These are phyloP conservation scores for Cladosporium sp. DNA, from an alignment of 2,329 filamentous ascomycete species.

Conservation along the genomic window DNA sequence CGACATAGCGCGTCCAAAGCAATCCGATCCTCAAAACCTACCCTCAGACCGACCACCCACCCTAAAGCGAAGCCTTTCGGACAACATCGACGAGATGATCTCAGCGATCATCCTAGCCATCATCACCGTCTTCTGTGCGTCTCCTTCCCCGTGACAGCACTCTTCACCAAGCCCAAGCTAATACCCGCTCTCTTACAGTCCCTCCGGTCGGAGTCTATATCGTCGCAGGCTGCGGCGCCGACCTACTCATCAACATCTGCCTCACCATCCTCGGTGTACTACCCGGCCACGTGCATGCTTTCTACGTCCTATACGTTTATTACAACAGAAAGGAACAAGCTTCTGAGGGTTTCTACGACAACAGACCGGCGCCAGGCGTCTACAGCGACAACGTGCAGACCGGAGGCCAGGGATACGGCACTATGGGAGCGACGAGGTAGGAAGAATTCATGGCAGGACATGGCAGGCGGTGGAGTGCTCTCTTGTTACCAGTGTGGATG, in stretches of 20 bases:
- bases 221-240: slow-evolving; percentile 51
- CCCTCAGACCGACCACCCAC: not conserved
- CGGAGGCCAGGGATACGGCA: slow-evolving; percentile 49
- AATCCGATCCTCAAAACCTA: not conserved
- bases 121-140: slow-evolving; percentile 47
- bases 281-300: slow-evolving; percentile 68
- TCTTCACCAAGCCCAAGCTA: not conserved
- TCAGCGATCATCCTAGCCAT: slow-evolving; percentile 44
- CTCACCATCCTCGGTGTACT: slow-evolving; percentile 58
- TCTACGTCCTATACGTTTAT: slow-evolving; percentile 82
- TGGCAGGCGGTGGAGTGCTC: not conserved
- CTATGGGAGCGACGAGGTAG: slow-evolving; percentile 13
- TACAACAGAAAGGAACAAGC: slow-evolving; percentile 70
- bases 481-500: not conserved
- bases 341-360: slow-evolving; percentile 56
- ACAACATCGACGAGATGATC: slow-evolving; percentile 30
- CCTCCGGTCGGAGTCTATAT: slow-evolving; percentile 52
- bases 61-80: not conserved
- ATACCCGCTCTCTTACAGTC: slow-evolving; percentile 33
- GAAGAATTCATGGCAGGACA: not conserved
- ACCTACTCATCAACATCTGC: slow-evolving; percentile 49
- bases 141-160: not conserved
- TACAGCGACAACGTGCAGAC: slow-evolving; percentile 73
- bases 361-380: slow-evolving; percentile 63
- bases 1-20: slow-evolving; percentile 15